These are phyloP conservation scores for Prunus mume DNA, from an alignment of 306 rosid genomes.

Conservation along the genomic window DNA sequence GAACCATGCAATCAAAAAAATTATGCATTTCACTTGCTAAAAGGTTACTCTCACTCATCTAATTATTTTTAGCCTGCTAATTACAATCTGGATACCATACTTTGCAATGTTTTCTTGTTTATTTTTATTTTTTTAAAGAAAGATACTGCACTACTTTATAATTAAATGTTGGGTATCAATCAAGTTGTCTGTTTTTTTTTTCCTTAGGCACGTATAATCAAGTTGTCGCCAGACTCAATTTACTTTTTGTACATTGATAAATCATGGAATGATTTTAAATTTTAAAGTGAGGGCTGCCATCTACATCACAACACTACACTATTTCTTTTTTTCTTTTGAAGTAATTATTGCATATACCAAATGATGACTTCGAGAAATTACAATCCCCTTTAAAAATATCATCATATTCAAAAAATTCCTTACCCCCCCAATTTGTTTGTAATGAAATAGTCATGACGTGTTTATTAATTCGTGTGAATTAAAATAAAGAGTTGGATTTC, in stretches of 20 bases:
- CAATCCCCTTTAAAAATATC: background rate
- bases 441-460: no score
- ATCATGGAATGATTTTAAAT: background rate
- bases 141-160: conserved; percentile 2
- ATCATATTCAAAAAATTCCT: no score
- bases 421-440: no score
- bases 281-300: background rate
- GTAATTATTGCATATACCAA: conserved; percentile 2
- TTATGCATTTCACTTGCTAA: background rate
- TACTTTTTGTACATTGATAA: conserved; percentile 4
- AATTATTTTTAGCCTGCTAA: background rate
- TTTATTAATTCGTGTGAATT: no score
- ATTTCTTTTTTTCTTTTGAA: background rate
- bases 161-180: conserved; percentile 15
- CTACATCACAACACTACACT: no score
- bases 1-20: background rate
- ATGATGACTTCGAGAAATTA: background rate
- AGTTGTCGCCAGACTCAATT: conserved; percentile 9
- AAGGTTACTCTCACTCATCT: background rate
- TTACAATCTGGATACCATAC: background rate
- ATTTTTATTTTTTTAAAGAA: no score
- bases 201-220: conserved; percentile 1
- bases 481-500: no score
- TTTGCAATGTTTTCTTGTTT: no score
- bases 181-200: conserved; percentile 12